Percentiles rank a stretch among this genome's conserved stretches.
phyloP scores from a whole-genome alignment of 129 eudicot genomes.

The Heracleum sosnowskyi region DNA sequence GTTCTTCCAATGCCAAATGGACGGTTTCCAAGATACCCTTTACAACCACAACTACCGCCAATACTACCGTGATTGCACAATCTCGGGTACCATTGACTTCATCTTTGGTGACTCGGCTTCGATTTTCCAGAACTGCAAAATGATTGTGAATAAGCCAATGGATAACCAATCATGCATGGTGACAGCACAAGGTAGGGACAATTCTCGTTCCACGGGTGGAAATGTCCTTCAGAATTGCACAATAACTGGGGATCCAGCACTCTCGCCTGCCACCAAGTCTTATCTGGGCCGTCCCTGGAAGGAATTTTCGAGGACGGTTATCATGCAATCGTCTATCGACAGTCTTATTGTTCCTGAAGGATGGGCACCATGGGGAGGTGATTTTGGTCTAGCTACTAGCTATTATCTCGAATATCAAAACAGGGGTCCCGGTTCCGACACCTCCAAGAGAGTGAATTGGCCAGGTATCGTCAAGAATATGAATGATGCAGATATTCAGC shows the following conservation, averaged over 20 bases:
- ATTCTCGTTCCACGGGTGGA: conserved; percentile 11
- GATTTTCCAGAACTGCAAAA: conserved; percentile 50
- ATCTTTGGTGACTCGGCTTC: conserved; percentile 41
- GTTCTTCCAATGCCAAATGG: conserved; percentile 35
- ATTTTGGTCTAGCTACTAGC: background rate
- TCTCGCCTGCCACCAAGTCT: background rate
- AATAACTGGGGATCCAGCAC: conserved; percentile 20
- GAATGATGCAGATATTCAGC: background rate
- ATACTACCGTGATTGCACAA: conserved; percentile 41
- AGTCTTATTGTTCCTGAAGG: conserved; percentile 34
- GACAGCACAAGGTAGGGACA: conserved; percentile 48
- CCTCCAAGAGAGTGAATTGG: background rate
- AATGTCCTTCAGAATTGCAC: conserved; percentile 38
- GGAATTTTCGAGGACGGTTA: conserved; percentile 33
- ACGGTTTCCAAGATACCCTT: conserved; percentile 51
- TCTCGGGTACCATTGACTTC: conserved; percentile 63
- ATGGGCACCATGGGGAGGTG: conserved; percentile 38
- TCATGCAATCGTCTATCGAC: conserved; percentile 41
- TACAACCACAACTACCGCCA: conserved; percentile 49
- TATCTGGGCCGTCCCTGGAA: conserved; percentile 69
- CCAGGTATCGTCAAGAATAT: background rate
- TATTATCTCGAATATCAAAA: background rate
- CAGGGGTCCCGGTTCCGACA: background rate
- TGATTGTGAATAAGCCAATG: conserved; percentile 38
- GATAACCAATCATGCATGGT: conserved; percentile 34